Evolutionary conservation across 2,329 filamentous ascomycete species (phyloP).

Genomic region (Nannizziopsis arthrosporioides): DNA sequence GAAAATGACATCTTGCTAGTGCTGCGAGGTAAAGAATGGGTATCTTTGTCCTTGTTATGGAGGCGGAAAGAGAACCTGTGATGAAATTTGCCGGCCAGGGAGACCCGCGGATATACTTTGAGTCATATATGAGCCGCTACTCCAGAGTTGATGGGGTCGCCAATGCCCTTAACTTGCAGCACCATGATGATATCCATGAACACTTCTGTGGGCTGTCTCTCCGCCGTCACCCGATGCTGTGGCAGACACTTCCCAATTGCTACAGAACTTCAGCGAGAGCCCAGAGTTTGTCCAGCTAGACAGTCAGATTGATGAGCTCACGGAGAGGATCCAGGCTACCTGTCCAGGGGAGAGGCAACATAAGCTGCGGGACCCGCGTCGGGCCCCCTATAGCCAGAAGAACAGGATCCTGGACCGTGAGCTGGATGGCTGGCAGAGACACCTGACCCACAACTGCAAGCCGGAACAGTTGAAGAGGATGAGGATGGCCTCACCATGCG

Average conservation of each 20-base stretch:
- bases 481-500: conserved; percentile 5
- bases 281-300: neutral
- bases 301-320: neutral
- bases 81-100: conserved; percentile 4
- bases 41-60: too few relatives aligned
- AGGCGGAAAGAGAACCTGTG: too few relatives aligned
- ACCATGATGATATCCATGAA: neutral
- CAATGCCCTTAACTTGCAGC: too few relatives aligned
- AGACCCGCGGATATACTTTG: neutral
- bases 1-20: too few relatives aligned
- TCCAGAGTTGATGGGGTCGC: too few relatives aligned
- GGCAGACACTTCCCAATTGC: conserved; percentile 3
- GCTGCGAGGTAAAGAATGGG: too few relatives aligned
- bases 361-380: too few relatives aligned
- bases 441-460: too few relatives aligned
- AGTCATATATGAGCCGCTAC: too few relatives aligned
- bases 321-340: too few relatives aligned
- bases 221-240: neutral
- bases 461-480: too few relatives aligned
- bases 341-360: too few relatives aligned
- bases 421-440: neutral
- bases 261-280: neutral
- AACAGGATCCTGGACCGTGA: neutral
- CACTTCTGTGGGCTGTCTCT: neutral
- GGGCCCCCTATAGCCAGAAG: neutral